phyloP scores from a whole-genome alignment of 352 stramenopile species.

The Aphanomyces cochlioides region DNA sequence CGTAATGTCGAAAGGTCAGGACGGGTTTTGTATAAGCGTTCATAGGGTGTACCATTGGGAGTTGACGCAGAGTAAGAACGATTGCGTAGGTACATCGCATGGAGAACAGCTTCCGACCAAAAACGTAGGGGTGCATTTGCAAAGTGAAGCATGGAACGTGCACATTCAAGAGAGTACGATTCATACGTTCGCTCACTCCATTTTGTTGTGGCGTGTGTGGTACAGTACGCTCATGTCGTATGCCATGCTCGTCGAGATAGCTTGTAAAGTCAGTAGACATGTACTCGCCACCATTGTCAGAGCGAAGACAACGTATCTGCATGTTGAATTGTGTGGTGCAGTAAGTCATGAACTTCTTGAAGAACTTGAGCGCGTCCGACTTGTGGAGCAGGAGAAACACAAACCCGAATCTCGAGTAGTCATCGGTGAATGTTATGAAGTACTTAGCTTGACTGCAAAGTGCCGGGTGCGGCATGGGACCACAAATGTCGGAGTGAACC shows the following conservation, averaged over 20 bases:
- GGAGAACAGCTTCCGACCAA: neutral
- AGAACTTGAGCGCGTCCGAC: conserved; percentile 16
- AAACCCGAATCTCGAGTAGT: conserved; percentile 15
- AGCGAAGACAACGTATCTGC: neutral
- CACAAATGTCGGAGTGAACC: conserved; percentile 31
- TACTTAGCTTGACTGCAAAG: conserved; percentile 5
- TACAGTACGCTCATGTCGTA: conserved; percentile 2
- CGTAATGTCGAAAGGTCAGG: neutral
- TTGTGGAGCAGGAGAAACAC: conserved; percentile 28
- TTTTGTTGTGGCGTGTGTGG: neutral
- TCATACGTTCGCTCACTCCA: conserved; percentile 5
- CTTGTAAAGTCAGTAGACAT: neutral
- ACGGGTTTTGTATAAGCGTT: neutral
- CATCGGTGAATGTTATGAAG: conserved; percentile 27
- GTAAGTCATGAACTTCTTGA: conserved; percentile 27
- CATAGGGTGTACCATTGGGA: neutral
- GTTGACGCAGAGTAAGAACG: conserved; percentile 1
- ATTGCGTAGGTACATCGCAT: conserved; percentile 5
- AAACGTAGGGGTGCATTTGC: neutral
- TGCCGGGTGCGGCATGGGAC: conserved; percentile 9
- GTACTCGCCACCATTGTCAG: conserved; percentile 4
- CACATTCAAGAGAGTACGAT: conserved; percentile 2
- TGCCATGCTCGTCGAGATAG: neutral
- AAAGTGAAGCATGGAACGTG: conserved; percentile 4
- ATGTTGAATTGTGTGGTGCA: neutral